phyloP scores from a whole-genome alignment of 148 eudicot genomes.

The Salicornia ramosissima region DNA sequence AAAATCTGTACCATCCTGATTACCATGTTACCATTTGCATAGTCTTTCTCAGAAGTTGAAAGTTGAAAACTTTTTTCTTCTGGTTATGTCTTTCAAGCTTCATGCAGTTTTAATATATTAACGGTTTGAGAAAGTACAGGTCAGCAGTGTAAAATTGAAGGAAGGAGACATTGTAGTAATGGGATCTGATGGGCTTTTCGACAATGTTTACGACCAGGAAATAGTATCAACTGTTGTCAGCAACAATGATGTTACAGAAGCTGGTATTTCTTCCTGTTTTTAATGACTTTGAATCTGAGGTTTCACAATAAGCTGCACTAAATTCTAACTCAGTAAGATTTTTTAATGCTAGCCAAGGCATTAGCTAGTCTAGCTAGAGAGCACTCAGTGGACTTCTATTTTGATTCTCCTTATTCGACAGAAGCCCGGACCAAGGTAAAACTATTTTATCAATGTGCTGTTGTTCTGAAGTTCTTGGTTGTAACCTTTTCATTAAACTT shows the following conservation, averaged over 20 bases:
- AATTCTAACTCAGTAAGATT: constrained; percentile 20
- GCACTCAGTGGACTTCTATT: constrained; percentile 59
- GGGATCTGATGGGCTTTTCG: constrained; percentile 98
- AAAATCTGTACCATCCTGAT: too few relatives aligned
- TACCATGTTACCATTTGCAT: too few relatives aligned
- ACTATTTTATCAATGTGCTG: neutral
- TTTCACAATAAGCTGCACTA: neutral
- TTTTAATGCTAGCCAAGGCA: constrained; percentile 68
- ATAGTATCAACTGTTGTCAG: constrained; percentile 46
- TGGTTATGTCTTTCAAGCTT: neutral
- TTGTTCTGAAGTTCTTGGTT: neutral
- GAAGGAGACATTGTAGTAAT: constrained; percentile 73
- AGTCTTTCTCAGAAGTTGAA: too few relatives aligned
- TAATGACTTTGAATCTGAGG: neutral
- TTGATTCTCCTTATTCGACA: constrained; percentile 77
- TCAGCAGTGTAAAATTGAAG: constrained; percentile 50
- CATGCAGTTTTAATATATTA: neutral
- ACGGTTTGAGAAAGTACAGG: constrained; percentile 36
- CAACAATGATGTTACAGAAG: constrained; percentile 47
- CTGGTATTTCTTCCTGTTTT: constrained; percentile 45
- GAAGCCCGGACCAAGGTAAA: constrained; percentile 79
- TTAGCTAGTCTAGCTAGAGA: constrained; percentile 78
- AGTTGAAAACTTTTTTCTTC: neutral
- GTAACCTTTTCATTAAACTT: neutral
- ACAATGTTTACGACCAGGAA: constrained; percentile 74